Percentiles rank a stretch among this genome's conserved stretches.
Evolutionary conservation across 495 filamentous ascomycete species (phyloP).

Genomic region (Wilcoxina mikolae): DNA sequence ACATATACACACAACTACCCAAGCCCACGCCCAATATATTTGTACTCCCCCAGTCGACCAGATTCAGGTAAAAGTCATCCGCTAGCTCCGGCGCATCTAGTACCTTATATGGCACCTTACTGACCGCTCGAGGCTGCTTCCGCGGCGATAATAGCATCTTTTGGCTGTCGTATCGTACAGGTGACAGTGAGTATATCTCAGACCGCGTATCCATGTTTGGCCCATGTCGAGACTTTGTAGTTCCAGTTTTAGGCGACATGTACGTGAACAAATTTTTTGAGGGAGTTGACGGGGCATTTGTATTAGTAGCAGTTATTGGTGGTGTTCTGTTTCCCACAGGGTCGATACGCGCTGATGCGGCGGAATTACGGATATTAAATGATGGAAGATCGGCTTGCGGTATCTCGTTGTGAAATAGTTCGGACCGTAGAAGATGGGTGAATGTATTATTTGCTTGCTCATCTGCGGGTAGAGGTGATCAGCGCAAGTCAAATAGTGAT

Average conservation of each 20-base stretch:
- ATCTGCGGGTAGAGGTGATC: slow-evolving; percentile 36
- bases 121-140: slow-evolving; percentile 73
- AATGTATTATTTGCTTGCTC: slow-evolving; percentile 91
- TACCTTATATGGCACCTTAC: slow-evolving; percentile 95
- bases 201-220: slow-evolving; percentile 74
- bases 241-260: slow-evolving; percentile 70
- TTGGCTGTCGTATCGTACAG: slow-evolving; percentile 77
- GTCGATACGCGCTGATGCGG: slow-evolving; percentile 34
- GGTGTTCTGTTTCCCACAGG: slow-evolving; percentile 55
- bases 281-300: slow-evolving; percentile 75
- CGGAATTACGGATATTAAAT: slow-evolving; percentile 32
- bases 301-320: slow-evolving; percentile 63
- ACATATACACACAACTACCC: slow-evolving; percentile 94
- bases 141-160: slow-evolving; percentile 79
- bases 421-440: slow-evolving; percentile 71
- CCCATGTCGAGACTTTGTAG: slow-evolving; percentile 70
- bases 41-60: slow-evolving; percentile 95
- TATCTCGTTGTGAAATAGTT: slow-evolving; percentile 78
- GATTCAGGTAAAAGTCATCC: slow-evolving; percentile 93
- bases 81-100: slow-evolving; percentile 90
- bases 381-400: slow-evolving; percentile 62
- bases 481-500: not conserved
- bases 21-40: slow-evolving; percentile 86
- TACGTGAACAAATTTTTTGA: slow-evolving; percentile 96
- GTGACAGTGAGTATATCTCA: slow-evolving; percentile 85